Evolutionary conservation across 192 early-diverging fungal species (phyloP).

Genomic region (Coemansia sp.): DNA sequence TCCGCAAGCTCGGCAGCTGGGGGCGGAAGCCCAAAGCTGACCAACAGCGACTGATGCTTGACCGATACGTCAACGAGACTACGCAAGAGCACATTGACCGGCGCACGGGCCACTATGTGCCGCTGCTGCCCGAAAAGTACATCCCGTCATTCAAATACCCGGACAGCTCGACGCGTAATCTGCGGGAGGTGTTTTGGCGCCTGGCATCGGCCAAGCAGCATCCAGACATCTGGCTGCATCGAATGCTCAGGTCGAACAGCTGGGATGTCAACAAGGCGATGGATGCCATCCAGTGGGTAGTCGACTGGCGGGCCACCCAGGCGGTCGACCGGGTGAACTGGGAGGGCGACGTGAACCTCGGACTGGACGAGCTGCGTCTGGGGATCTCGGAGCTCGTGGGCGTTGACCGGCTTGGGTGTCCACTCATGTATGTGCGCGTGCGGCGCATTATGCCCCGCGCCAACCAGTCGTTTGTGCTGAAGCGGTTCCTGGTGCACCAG

Average conservation of each 20-base stretch:
- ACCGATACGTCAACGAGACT: conserved; percentile 40
- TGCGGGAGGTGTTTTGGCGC: conserved; percentile 34
- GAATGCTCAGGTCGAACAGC: conserved; percentile 16
- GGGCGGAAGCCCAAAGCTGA: conserved; percentile 9
- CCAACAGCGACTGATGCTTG: conserved; percentile 16
- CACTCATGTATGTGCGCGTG: conserved; percentile 21
- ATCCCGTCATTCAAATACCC: conserved; percentile 37
- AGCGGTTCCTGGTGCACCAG: conserved; percentile 26
- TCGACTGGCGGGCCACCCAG: conserved; percentile 36
- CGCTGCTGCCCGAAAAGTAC: conserved; percentile 21
- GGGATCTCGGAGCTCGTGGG: conserved; percentile 29
- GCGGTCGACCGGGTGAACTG: conserved; percentile 28
- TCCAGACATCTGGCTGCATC: conserved; percentile 39
- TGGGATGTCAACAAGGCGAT: conserved; percentile 40
- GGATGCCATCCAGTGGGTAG: conserved; percentile 8
- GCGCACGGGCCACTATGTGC: conserved; percentile 11
- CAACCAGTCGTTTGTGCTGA: conserved; percentile 20
- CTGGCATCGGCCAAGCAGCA: conserved; percentile 24
- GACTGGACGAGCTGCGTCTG: conserved; percentile 29
- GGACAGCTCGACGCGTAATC: conserved; percentile 15
- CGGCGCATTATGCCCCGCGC: conserved; percentile 39
- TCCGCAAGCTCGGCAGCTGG: conserved; percentile 11
- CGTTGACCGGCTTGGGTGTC: conserved; percentile 22
- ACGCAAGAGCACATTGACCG: conserved; percentile 34
- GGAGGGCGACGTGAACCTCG: conserved; percentile 22